Conservation (phyloP, 2,329 filamentous ascomycete genomes). For the Helminthosporium solani region DNA sequence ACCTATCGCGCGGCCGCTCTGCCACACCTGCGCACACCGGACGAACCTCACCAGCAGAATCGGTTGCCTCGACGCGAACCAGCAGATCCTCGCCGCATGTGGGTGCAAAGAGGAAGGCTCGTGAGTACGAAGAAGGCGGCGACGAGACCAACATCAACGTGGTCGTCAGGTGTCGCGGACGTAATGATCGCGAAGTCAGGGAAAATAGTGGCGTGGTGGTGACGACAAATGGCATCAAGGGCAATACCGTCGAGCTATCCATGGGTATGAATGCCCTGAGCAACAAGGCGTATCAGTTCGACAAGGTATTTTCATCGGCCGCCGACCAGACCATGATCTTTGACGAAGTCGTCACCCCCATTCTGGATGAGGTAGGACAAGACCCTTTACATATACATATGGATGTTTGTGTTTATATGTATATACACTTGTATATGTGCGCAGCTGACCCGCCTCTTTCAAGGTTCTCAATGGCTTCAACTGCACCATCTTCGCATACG, state of each 20-base stretch:
- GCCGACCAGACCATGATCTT: conserved; percentile 93
- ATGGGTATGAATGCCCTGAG: conserved; percentile 91
- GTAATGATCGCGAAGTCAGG: conserved; percentile 86
- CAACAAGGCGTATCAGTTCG: conserved; percentile 96
- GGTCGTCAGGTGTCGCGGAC: conserved; percentile 88
- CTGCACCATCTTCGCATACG: conserved; percentile 98
- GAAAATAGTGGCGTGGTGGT: conserved; percentile 96
- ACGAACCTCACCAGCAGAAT: conserved; percentile 69
- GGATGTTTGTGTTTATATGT: no score
- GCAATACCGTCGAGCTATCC: conserved; percentile 77
- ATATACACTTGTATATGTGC: no score
- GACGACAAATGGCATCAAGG: conserved; percentile 82
- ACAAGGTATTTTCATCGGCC: conserved; percentile 93
- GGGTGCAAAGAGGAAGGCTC: conserved; percentile 79
- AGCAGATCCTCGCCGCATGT: conserved; percentile 52
- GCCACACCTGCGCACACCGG: conserved; percentile 49
- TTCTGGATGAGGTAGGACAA: conserved; percentile 75
- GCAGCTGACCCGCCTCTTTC: background rate
- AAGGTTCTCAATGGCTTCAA: conserved; percentile 94
- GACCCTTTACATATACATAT: no score
- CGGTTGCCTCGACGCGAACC: conserved; percentile 58
- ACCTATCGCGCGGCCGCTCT: conserved; percentile 53
- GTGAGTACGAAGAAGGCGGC: conserved; percentile 72
- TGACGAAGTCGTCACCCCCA: conserved; percentile 91
- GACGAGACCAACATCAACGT: conserved; percentile 98